Base-by-base conservation (phyloP, 2,329 filamentous ascomycete species). In the Ciborinia camelliae region DNA sequence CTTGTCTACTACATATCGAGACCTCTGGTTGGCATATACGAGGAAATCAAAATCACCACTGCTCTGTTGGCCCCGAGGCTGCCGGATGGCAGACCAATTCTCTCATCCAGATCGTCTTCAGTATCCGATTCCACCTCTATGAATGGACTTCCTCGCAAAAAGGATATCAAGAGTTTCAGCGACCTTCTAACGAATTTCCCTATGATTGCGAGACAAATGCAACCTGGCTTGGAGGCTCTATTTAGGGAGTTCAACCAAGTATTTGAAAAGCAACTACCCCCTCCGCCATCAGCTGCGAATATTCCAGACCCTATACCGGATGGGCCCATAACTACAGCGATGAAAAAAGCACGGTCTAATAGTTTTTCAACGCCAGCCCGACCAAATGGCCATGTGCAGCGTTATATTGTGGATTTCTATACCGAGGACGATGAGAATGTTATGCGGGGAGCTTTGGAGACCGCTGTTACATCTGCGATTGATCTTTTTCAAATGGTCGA, bases 401-500 rank as follows among this genome's bases (percentile, higher is more conserved):
- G 70, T 15, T 72, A 71, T 45, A 70, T 73, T 4, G 82, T 82
- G 73, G 79, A 88, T 61, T 87, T 90, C 66, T 92, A 90, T 73
- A 86, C 91, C 55, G 91, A 95, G 71, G 92, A 97, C 66, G 93
- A 97, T 70, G 95, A 98, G 75, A 90, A 96, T 70, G 83, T 92
- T 37, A 94, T 99, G 88, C 84, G 94, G 64, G 88, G 88, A 28
- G 92, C 92, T 20, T 80, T 98, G 18, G 95, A 99, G 77, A 96
- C 91, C 1, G 93, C 94, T 1, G 91, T 99, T 14, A 97, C 92
- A 12, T 86, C 90, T 12, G 95, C 93, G 0, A 98, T 99, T 70
- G 95, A 99, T 73, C 82, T 98, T 1, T 99, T 99, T 70, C 94
- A 98, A 73, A 88, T 88, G 66, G 94, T 99, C 7, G 95, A 99